Conservation (phyloP, 169 alveolate species). For the Plasmodium gonderi region DNA sequence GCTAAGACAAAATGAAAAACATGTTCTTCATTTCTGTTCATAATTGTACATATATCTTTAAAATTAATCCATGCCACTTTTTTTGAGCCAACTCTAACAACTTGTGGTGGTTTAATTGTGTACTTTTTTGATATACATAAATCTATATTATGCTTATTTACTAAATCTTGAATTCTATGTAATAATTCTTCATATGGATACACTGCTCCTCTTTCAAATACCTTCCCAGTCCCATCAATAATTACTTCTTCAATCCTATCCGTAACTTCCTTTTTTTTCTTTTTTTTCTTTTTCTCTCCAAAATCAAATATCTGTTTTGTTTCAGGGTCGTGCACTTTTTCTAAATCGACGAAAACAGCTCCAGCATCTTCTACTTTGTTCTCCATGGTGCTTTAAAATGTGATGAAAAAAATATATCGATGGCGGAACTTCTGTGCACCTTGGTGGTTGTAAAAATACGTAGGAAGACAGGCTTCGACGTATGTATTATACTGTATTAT, state of each 20-base stretch:
- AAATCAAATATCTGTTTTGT: conserved; percentile 85
- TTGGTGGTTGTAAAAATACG: background rate
- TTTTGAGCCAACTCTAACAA: conserved; percentile 96
- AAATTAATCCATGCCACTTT: conserved; percentile 96
- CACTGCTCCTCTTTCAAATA: conserved; percentile 88
- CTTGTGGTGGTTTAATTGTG: conserved; percentile 94
- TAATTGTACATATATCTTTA: conserved; percentile 91
- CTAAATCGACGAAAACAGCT: conserved; percentile 25
- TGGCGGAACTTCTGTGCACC: no score
- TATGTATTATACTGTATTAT: background rate
- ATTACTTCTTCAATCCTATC: conserved; percentile 78
- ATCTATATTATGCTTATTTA: conserved; percentile 92
- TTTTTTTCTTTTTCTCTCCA: conserved; percentile 91
- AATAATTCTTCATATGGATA: conserved; percentile 91
- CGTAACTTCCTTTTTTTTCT: conserved; percentile 81
- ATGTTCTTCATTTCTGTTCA: conserved; percentile 95
- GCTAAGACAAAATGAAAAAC: conserved; percentile 94
- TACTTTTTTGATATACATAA: conserved; percentile 90
- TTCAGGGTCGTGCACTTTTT: conserved; percentile 62
- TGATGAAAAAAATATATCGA: background rate
- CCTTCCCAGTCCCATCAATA: conserved; percentile 86
- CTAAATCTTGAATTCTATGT: conserved; percentile 88
- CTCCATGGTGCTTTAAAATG: conserved; percentile 3
- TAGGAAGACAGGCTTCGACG: background rate
- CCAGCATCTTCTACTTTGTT: conserved; percentile 61